Percentiles rank a stretch among this genome's conserved stretches.
Conservation (phyloP, 805 yeast genomes). For the Yamadazyma laniorum region DNA sequence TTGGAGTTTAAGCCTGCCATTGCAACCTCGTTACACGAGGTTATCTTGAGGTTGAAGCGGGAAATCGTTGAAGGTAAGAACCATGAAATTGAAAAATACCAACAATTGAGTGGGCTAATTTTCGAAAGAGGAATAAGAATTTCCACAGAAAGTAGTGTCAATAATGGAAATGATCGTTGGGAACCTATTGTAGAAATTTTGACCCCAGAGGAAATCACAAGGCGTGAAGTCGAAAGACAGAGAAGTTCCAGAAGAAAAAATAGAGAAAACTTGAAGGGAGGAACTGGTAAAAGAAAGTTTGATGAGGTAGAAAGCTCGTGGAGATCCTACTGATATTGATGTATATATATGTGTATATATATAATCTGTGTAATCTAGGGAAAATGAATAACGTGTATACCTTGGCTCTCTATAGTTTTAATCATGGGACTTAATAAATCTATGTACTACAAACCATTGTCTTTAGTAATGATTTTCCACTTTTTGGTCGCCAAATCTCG, state of each 20-base stretch:
- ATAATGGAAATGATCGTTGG: conserved; percentile 79
- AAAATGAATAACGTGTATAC: too few relatives aligned
- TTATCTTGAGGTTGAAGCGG: conserved; percentile 68
- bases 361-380: too few relatives aligned
- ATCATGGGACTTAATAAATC: too few relatives aligned
- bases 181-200: conserved; percentile 83
- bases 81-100: conserved; percentile 42
- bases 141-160: conserved; percentile 62
- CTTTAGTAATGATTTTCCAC: too few relatives aligned
- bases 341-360: too few relatives aligned
- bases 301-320: conserved; percentile 47
- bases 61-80: conserved; percentile 59
- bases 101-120: conserved; percentile 41
- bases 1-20: conserved; percentile 89
- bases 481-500: too few relatives aligned
- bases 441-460: too few relatives aligned
- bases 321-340: conserved; percentile 9
- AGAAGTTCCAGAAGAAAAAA: conserved; percentile 87
- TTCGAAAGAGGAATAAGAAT: conserved; percentile 44
- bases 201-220: conserved; percentile 90
- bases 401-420: too few relatives aligned
- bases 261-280: conserved; percentile 70
- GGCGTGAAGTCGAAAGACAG: conserved; percentile 92
- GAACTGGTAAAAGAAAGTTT: conserved; percentile 46
- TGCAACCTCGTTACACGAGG: conserved; percentile 82